Evolutionary conservation across 2,329 filamentous ascomycete species (phyloP), one percentile per base, ranked within the genome.

Genomic region (Colletotrichum euphorbiae): DNA sequence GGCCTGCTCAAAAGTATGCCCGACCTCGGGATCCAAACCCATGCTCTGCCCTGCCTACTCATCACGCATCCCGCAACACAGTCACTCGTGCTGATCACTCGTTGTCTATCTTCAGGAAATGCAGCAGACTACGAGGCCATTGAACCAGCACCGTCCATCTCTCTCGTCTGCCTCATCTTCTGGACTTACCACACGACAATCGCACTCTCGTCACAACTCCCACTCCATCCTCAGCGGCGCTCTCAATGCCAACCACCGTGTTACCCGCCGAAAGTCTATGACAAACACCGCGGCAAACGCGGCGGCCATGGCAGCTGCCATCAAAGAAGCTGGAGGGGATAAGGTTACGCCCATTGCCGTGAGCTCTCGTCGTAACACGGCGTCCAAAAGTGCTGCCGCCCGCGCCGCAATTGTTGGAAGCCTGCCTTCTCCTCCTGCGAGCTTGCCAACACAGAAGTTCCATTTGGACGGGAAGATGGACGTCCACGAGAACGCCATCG

Each of bases 191-290:
- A 79, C 77, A 72, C 90, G 90, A 73, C 86, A 89, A 76, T 82
- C 87, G 72, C 89, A 92, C 81, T 87, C 89, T 71, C 91, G 94
- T 76, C 90, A 89, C 74, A 93, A 94, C 82, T 93, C 93, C 56
- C 91, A 96, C 80, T 95, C 93, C 67, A 85, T 94, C 73, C 91
- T 94, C 63, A 87, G 91, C 68, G 89, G 89, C 73, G 89, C 91
- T 67, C 87, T 94, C 76, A 95, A 94, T 82, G 83, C 90, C 74
- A 90, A 89, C 78, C 92, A 97, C 80, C 92, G 96, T 74, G 89
- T 98, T 73, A 94, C 93, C 74, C 93, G 95, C 75, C 90, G 96
- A 75, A 98, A 98, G 87, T 98, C 94, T 81, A 94, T 97, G 77
- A 93, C 93, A 69, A 91, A 89, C 71, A 88, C 90, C 52, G 87